phyloP scores from a whole-genome alignment of 129 eudicot species.

The Flaveria brownii region DNA sequence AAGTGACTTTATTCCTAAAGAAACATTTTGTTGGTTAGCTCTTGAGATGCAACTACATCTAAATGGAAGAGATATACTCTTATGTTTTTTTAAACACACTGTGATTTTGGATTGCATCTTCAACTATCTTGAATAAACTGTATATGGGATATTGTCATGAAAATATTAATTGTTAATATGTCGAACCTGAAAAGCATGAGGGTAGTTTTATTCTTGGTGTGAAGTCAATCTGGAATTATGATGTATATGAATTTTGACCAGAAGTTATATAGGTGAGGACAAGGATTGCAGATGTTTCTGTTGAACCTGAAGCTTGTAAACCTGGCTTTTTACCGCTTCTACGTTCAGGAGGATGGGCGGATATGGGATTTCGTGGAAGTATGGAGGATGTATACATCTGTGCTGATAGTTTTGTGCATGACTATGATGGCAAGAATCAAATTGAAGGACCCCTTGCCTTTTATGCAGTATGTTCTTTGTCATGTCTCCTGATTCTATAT shows the following conservation, averaged over 20 bases:
- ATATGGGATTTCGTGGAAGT: constrained; percentile 83
- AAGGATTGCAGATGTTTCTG: constrained; percentile 46
- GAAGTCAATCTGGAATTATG: constrained; percentile 18
- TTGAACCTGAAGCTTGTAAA: constrained; percentile 47
- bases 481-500: not conserved
- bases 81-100: constrained; percentile 2
- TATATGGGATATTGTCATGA: not conserved
- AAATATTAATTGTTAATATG: not conserved
- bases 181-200: constrained; percentile 7
- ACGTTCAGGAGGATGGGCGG: constrained; percentile 98
- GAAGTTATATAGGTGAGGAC: constrained; percentile 60
- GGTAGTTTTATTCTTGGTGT: not conserved
- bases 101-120: not conserved
- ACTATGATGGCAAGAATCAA: constrained; percentile 53
- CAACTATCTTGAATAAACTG: not conserved
- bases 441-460: constrained; percentile 72
- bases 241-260: constrained; percentile 33
- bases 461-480: constrained; percentile 70
- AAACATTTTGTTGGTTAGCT: too few species aligned
- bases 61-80: too few species aligned
- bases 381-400: constrained; percentile 96
- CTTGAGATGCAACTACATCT: too few species aligned
- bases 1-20: too few species aligned
- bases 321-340: constrained; percentile 60
- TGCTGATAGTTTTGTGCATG: constrained; percentile 62